Base-by-base conservation (phyloP, 768 basidiomycete genomes). In the Gloeopeniophorella convolvens region DNA sequence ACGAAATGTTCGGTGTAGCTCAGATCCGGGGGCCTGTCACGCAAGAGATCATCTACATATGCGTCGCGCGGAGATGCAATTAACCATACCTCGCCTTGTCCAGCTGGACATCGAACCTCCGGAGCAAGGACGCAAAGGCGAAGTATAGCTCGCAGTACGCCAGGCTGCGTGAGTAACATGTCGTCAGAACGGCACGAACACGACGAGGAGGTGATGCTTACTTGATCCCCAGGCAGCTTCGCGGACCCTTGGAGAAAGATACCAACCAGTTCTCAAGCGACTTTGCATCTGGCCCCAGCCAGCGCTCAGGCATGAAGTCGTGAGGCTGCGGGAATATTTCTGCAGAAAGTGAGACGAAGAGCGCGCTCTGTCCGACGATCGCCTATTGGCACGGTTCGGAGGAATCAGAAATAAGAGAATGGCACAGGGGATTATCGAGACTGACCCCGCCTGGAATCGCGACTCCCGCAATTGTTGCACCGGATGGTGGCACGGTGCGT, bases 121-220 rank as follows among this genome's bases (percentile, higher is more conserved):
- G 58, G 33, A 61, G 54, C 12, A 62, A 9, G 16, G 62, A 30
- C 13, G 48, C 60, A 13, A 62, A 41, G 4, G 49, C 18, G 18
- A 62, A 48, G 40, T 61, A 53, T 6, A 62, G 35, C 37, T 60
- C 52, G 45, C 53, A 53, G 43, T 55, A 60, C 8, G 54, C 59
- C 21, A 50, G 31, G 40, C 60, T 62, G 37, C 11, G 21, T 13
- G 24, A 20, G 15, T 8, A 11, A 5, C 33, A 7, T 15, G 4
- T 3, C n/a, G 7, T 33, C 26, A 33, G 11, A 0, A 28, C n/a
- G 16, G 1, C 4, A 12, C 10, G 15, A n/a, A 32, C 24, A 21
- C 18, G 6, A 12, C 3, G 1, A 1, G 10, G 12, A 13, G 3
- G 23, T 10, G 20, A 27, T 45, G 5, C 42, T 54, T 5, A 59